Base-by-base conservation (phyloP, 2,329 filamentous ascomycete genomes). In the Tetracladium maxilliforme region DNA sequence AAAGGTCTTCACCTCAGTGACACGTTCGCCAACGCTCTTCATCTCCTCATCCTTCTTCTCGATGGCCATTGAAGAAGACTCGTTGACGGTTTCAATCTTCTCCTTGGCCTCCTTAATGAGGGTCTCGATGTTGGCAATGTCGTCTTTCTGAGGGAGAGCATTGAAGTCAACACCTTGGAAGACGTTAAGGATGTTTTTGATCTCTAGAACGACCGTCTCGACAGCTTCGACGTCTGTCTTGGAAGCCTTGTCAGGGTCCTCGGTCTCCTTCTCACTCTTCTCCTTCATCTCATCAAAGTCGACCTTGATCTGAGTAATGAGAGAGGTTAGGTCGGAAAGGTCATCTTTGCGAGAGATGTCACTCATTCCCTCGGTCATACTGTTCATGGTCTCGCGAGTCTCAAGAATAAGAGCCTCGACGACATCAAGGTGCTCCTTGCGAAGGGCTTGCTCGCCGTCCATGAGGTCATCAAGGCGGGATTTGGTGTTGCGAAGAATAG, bases 401-500 rank as follows among this genome's bases (percentile, higher is more conserved):
- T 90, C 79, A 4, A 72, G 61, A 5, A 92, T 60, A 4, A 87
- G 58, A 2, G 64, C 58, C 18, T 43, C 44, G 10, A 48, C 38
- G 4, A 33, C 34, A 33, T 76, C 69, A 14, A 76, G 49, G 26
- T 76, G 68, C 17, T 75, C 69, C 38, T 72, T 75, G 28, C 63
- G 61, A 7, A 84, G 71, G 3, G 70, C 58, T 29, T 79, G 71
- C 17, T 84, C 77, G 4, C 71, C 65, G 25, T 86, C 68, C 24
- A 92, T 67, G n/a, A n/a, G n/a, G 30, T 92, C 84, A 30, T 94
- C 87, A 7, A 95, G 58, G 23, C 80, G 80, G 5, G 76, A 72
- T 46, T 94, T 94, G 16, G 84, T 86, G 45, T 92, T 93, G 21
- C 78, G 72, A 9, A 95, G 62, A 24, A 95, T 72, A 1, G 79